Evolutionary conservation across 169 alveolate genomes (phyloP), one percentile per base, ranked within the genome.

Genomic region (Plasmodium blacklocki): DNA sequence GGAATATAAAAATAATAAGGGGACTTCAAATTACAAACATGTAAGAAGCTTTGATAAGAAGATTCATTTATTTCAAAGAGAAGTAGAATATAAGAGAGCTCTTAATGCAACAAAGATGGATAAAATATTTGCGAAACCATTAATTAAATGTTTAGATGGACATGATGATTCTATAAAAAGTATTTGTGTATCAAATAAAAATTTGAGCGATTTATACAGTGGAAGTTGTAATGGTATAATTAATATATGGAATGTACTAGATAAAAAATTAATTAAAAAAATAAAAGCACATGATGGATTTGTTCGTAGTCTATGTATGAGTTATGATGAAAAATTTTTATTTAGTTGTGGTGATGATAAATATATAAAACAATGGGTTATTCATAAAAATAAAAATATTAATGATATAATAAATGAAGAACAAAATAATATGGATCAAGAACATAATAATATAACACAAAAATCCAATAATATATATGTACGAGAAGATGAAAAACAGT

Each of bases 201-300:
- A 60, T 12, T 72, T 90, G 93, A 64, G 86, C 70, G 98, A 97
- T 64, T 75, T 97, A 50, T 96, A 97, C 63, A 95, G 99, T 52
- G 99, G 99, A 4, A 94, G 98, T 62, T 97, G 97, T 88, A 98
- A 98, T 88, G 99, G 99, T 23, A 99, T 97, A 89, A 88, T 98
- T 26, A 94, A 96, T 83, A 89, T 96, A 70, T 98, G 99, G 99
- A 98, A 98, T 93, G 73, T 98, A 63, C 94, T 97, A 1, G 89
- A 94, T 56, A 91, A 97, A 90, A 94, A 93, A 80, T 94, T 98
- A 68, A 92, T 96, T 70, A 86, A 88, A 88, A 89, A 94, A 54
- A 87, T 98, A 15, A 95, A 97, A 74, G 98, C 99, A 9, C 99
- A 98, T 93, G 97, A 97, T 52, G 98, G 99, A 59, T 96, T 96